A percentile compares a stretch with the other conserved stretches of the same genome.
Conservation (phyloP, 371 early-diverging fungal genomes). For the Apophysomyces trapeziformis region DNA sequence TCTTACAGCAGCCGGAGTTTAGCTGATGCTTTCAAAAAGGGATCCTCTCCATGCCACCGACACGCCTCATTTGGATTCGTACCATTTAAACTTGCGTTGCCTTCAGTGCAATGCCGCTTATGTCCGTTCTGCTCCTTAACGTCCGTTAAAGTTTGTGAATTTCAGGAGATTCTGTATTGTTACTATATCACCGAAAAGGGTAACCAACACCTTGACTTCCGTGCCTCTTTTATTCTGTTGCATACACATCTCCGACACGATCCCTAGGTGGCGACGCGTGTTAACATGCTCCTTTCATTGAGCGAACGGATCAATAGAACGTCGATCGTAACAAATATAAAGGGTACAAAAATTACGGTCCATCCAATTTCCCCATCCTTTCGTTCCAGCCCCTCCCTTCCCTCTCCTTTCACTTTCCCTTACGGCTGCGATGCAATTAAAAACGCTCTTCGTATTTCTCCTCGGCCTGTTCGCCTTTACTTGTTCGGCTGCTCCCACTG, state of each 20-base stretch:
- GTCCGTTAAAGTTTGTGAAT: not conserved
- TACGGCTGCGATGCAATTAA: not conserved
- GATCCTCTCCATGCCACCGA: not conserved
- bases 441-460: not conserved
- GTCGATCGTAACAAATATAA: constrained; percentile 5
- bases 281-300: constrained; percentile 1
- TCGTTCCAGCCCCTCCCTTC: not conserved
- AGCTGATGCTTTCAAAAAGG: not conserved
- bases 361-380: not conserved
- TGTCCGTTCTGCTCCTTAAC: not conserved
- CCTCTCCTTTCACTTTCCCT: not conserved
- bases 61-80: not conserved
- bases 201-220: constrained; percentile 1
- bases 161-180: constrained; percentile 2
- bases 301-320: not conserved
- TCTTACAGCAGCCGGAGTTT: constrained; percentile 3
- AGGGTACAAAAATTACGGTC: not conserved
- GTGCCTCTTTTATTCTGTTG: constrained; percentile 4
- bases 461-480: constrained; percentile 11
- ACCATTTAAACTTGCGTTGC: not conserved
- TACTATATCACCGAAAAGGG: not conserved
- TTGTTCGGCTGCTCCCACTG: constrained; percentile 3
- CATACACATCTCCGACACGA: not conserved
- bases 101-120: constrained; percentile 1
- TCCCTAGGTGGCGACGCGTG: not conserved